Percentiles rank a stretch among this genome's conserved stretches.
Evolutionary conservation across 805 yeast genomes (phyloP).

Genomic region (Pichia cabralensis): DNA sequence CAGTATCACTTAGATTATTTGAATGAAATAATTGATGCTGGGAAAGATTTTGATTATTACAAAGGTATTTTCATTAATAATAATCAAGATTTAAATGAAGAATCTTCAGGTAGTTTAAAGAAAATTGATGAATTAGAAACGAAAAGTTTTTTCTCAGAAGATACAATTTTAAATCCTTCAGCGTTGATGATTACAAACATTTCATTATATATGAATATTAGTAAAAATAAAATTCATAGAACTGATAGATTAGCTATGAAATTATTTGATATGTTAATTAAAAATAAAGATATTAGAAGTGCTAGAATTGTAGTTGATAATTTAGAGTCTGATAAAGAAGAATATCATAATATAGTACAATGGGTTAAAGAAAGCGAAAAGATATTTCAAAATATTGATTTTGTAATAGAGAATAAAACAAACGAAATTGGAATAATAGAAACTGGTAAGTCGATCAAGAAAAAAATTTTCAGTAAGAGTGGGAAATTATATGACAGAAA

Average conservation of each 20-base stretch:
- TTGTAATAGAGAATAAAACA: constrained; percentile 1
- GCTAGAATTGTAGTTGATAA: constrained; percentile 7
- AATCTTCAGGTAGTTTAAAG: background rate
- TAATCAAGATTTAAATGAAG: constrained; percentile 12
- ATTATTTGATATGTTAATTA: constrained; percentile 17
- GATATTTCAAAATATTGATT: constrained; percentile 2
- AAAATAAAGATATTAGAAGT: constrained; percentile 11
- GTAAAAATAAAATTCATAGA: constrained; percentile 10
- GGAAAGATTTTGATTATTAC: constrained; percentile 8
- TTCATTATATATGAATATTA: constrained; percentile 15
- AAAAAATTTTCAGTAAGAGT: background rate
- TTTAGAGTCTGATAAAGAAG: constrained; percentile 1
- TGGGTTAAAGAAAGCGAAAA: constrained; percentile 2
- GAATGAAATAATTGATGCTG: constrained; percentile 9
- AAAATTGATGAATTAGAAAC: background rate
- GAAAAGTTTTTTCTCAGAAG: constrained; percentile 13
- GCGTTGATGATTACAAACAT: constrained; percentile 19
- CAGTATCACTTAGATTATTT: constrained; percentile 12
- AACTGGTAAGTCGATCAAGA: constrained; percentile 3
- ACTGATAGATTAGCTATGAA: constrained; percentile 18
- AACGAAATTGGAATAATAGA: background rate
- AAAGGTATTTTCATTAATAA: constrained; percentile 22
- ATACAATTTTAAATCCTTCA: constrained; percentile 21
- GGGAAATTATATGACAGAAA: background rate
- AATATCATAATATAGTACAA: background rate